Evolutionary conservation across 2,329 filamentous ascomycete genomes (phyloP).

Genomic region (Pseudogymnoascus pannorum): DNA sequence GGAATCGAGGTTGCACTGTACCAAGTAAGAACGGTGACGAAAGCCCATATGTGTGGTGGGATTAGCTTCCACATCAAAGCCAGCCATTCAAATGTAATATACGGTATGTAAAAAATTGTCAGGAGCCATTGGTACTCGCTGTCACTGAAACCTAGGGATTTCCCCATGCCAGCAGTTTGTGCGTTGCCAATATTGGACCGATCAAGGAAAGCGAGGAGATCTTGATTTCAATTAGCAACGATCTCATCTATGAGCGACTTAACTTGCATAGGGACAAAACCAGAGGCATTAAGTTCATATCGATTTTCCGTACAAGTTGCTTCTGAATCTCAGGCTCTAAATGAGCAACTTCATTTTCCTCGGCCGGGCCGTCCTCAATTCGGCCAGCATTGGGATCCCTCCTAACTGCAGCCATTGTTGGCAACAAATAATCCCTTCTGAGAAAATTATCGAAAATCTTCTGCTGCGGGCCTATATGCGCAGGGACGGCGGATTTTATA

Average conservation of each 20-base stretch:
- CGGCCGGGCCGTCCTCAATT: background rate
- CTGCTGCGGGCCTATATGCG: background rate
- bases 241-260: background rate
- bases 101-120: conserved; percentile 34
- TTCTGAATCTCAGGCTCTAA: conserved; percentile 32
- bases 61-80: conserved; percentile 33
- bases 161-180: conserved; percentile 44
- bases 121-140: conserved; percentile 34
- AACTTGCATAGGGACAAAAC: conserved; percentile 20
- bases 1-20: background rate
- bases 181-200: conserved; percentile 48
- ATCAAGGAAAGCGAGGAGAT: conserved; percentile 41
- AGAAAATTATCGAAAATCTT: background rate
- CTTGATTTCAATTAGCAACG: conserved; percentile 22
- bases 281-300: conserved; percentile 44
- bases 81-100: conserved; percentile 35
- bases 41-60: conserved; percentile 32
- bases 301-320: conserved; percentile 48
- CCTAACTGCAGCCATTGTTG: background rate
- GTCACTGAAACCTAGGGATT: conserved; percentile 41
- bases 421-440: background rate
- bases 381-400: background rate
- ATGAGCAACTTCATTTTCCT: background rate
- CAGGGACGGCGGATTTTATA: background rate
- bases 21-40: conserved; percentile 9